phyloP scores from a whole-genome alignment of 495 filamentous ascomycete genomes.

The Tuber borchii region DNA sequence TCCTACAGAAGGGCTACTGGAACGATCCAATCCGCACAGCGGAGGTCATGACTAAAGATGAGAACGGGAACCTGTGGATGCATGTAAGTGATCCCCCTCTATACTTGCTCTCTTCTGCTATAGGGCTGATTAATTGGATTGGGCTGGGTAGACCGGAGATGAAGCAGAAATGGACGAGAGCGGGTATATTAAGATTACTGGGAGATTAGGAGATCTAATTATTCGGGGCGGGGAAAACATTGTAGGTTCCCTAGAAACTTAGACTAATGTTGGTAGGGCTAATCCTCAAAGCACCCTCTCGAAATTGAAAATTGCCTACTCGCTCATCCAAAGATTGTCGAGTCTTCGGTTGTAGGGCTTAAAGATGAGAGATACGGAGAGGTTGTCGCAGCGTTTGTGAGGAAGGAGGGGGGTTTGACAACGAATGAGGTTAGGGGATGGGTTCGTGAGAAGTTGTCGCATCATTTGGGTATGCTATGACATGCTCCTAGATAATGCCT shows the following conservation, averaged over 20 bases:
- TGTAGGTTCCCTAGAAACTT: constrained; percentile 9
- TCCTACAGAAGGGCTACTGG: constrained; percentile 90
- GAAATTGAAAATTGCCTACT: constrained; percentile 92
- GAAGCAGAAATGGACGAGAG: constrained; percentile 78
- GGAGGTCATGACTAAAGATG: constrained; percentile 62
- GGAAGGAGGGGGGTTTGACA: constrained; percentile 34
- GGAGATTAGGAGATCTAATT: constrained; percentile 83
- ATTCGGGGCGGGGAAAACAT: constrained; percentile 95
- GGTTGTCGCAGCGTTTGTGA: constrained; percentile 73
- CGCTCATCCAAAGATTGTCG: constrained; percentile 57
- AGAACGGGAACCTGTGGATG: constrained; percentile 61
- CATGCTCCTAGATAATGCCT: constrained; percentile 8
- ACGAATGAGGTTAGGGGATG: constrained; percentile 60
- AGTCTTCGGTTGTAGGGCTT: constrained; percentile 77
- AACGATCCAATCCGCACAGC: constrained; percentile 60
- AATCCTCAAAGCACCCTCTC: constrained; percentile 59
- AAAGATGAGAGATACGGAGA: constrained; percentile 82
- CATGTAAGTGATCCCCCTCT: constrained; percentile 47
- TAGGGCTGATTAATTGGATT: background rate
- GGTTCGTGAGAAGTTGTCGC: constrained; percentile 64
- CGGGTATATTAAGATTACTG: constrained; percentile 61
- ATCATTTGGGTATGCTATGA: constrained; percentile 61
- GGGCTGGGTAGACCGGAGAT: constrained; percentile 62
- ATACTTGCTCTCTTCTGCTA: background rate
- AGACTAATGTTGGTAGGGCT: background rate